These are phyloP conservation scores for Coprinopsis marcescibilis DNA, from an alignment of 768 basidiomycete genomes.

Conservation along the genomic window DNA sequence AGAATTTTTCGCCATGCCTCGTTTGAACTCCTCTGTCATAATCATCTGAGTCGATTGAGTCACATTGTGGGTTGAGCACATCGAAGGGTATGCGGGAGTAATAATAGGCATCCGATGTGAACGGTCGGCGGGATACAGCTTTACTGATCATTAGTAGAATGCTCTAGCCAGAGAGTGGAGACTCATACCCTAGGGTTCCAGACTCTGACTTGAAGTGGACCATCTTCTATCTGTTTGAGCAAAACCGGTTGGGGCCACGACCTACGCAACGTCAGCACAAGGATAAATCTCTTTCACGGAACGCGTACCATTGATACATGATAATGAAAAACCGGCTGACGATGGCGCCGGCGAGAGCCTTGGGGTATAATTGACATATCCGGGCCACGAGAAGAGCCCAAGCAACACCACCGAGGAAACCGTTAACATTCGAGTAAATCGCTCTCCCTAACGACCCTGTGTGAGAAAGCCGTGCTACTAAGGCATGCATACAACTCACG, in stretches of 20 bases:
- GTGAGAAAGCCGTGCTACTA: background rate
- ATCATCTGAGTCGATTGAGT: constrained; percentile 93
- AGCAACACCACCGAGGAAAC: constrained; percentile 95
- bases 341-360: constrained; percentile 88
- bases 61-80: constrained; percentile 99
- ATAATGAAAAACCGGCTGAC: constrained; percentile 98
- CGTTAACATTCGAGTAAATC: constrained; percentile 97
- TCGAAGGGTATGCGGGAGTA: constrained; percentile 96
- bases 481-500: constrained; percentile 42
- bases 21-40: constrained; percentile 92
- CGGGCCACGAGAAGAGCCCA: constrained; percentile 99
- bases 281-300: background rate
- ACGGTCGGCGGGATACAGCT: constrained; percentile 88
- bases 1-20: constrained; percentile 43
- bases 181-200: constrained; percentile 89
- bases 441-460: constrained; percentile 61
- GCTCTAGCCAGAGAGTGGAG: background rate
- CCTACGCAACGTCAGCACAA: constrained; percentile 39
- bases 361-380: constrained; percentile 98
- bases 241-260: constrained; percentile 98
- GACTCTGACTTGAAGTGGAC: constrained; percentile 86
- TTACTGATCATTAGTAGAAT: constrained; percentile 5
- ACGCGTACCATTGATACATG: constrained; percentile 87
- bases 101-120: constrained; percentile 99
- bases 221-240: constrained; percentile 94